Conservation (phyloP, 2,329 filamentous ascomycete species). For the Cercospora sp. region DNA sequence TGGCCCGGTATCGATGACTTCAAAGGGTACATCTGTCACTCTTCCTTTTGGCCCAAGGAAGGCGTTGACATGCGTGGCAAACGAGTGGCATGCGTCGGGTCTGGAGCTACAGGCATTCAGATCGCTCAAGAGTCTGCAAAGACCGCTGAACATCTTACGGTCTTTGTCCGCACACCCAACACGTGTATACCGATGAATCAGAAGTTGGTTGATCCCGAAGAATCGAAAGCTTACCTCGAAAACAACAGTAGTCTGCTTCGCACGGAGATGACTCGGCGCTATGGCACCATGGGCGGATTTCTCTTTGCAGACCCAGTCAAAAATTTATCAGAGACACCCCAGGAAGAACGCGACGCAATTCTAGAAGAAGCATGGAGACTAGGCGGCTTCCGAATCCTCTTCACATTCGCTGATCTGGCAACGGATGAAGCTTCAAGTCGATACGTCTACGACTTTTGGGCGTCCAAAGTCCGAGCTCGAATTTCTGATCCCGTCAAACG, state of each 20-base stretch:
- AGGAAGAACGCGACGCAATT: slow-evolving; percentile 47
- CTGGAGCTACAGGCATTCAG: slow-evolving; percentile 47
- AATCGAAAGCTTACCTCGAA: slow-evolving; percentile 23
- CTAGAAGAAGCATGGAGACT: slow-evolving; percentile 52
- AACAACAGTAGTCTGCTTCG: slow-evolving; percentile 35
- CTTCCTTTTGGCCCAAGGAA: slow-evolving; percentile 41
- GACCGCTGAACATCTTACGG: slow-evolving; percentile 47
- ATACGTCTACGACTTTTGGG: slow-evolving; percentile 58
- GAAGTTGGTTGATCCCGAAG: slow-evolving; percentile 29
- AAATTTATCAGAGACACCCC: slow-evolving; percentile 21
- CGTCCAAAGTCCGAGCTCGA: slow-evolving; percentile 51
- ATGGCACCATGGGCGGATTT: slow-evolving; percentile 24
- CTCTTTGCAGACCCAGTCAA: slow-evolving; percentile 20
- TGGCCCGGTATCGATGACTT: slow-evolving; percentile 24
- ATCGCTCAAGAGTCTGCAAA: slow-evolving; percentile 36
- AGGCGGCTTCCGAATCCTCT: slow-evolving; percentile 59
- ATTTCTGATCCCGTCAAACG: slow-evolving; percentile 52
- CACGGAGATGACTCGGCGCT: slow-evolving; percentile 34
- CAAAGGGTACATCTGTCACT: slow-evolving; percentile 35
- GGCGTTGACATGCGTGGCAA: slow-evolving; percentile 34
- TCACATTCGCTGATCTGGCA: slow-evolving; percentile 57
- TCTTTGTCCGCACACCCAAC: slow-evolving; percentile 69
- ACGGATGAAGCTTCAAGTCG: slow-evolving; percentile 51
- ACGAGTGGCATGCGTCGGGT: slow-evolving; percentile 45
- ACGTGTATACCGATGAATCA: slow-evolving; percentile 62